Evolutionary conservation across 345 rosid species (phyloP).

Genomic region (Viola odorata): DNA sequence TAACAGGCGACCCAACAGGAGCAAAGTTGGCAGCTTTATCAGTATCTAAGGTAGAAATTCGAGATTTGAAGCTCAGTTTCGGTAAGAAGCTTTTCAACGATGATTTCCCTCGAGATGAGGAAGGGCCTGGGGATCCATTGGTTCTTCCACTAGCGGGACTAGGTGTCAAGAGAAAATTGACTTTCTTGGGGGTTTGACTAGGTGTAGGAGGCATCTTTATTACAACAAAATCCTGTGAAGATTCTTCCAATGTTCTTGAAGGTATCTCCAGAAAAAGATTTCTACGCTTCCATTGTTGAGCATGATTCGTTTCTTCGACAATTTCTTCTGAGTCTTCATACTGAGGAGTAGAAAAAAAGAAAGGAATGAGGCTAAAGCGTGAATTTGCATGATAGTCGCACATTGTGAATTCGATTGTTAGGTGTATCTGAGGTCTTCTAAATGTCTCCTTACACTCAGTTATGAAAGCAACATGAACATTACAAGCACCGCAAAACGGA

Average conservation of each 20-base stretch:
- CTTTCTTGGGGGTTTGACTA: conserved; percentile 76
- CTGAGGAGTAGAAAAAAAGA: conserved; percentile 29
- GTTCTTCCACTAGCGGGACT: conserved; percentile 38
- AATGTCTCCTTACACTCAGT: background rate
- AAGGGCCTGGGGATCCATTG: conserved; percentile 42
- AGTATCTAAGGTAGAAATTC: conserved; percentile 40
- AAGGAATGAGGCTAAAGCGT: background rate
- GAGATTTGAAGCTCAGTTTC: conserved; percentile 53
- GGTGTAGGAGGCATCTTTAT: conserved; percentile 73
- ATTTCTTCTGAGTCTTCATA: conserved; percentile 38
- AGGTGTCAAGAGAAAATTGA: conserved; percentile 65
- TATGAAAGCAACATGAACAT: background rate
- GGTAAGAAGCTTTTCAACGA: conserved; percentile 59
- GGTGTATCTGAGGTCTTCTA: background rate
- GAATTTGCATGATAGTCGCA: no score
- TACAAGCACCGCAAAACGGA: background rate
- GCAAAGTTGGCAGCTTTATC: conserved; percentile 45
- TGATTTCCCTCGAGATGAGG: conserved; percentile 50
- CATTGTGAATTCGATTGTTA: no score
- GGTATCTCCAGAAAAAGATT: conserved; percentile 84
- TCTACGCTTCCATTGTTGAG: conserved; percentile 49
- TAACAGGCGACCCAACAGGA: conserved; percentile 32
- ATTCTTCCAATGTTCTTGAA: conserved; percentile 38
- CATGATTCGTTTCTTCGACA: conserved; percentile 41
- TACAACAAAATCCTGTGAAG: conserved; percentile 41